These are phyloP conservation scores for Kwoniella europaea DNA, from an alignment of 768 basidiomycete species.

Conservation along the genomic window DNA sequence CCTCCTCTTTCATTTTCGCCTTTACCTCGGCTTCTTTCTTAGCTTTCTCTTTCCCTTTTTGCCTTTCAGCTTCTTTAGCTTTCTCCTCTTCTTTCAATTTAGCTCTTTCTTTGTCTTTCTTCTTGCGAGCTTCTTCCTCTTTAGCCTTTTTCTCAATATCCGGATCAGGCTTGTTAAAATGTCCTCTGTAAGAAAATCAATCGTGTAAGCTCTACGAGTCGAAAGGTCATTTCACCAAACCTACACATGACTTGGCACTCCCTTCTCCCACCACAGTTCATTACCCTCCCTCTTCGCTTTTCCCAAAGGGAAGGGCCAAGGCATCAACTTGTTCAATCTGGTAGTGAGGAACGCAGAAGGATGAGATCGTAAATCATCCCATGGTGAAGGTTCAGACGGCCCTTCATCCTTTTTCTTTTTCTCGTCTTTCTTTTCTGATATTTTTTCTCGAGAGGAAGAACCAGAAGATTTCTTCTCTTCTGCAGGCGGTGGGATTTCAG, in stretches of 20 bases:
- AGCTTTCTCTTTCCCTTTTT: constrained; percentile 31
- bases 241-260: constrained; percentile 51
- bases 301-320: constrained; percentile 54
- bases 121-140: constrained; percentile 30
- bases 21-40: constrained; percentile 26
- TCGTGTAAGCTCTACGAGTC: neutral
- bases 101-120: constrained; percentile 34
- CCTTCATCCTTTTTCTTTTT: constrained; percentile 27
- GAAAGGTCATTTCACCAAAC: constrained; percentile 14
- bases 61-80: constrained; percentile 25
- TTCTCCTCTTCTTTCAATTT: constrained; percentile 30
- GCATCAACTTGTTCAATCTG: constrained; percentile 35
- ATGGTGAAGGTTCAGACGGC: constrained; percentile 31
- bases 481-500: constrained; percentile 24
- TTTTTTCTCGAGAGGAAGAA: constrained; percentile 30
- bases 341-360: constrained; percentile 53
- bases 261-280: constrained; percentile 56
- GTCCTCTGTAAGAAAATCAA: constrained; percentile 30
- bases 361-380: constrained; percentile 52
- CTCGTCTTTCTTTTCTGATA: constrained; percentile 32
- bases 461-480: constrained; percentile 26
- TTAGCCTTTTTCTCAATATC: constrained; percentile 15
- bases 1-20: constrained; percentile 29
- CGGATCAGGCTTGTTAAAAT: constrained; percentile 44
- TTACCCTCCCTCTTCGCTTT: constrained; percentile 28